A percentile compares a stretch with the other conserved stretches of the same genome.
These are phyloP conservation scores for Eucalyptus tenuipes DNA, from an alignment of 345 rosid genomes.

Conservation along the genomic window DNA sequence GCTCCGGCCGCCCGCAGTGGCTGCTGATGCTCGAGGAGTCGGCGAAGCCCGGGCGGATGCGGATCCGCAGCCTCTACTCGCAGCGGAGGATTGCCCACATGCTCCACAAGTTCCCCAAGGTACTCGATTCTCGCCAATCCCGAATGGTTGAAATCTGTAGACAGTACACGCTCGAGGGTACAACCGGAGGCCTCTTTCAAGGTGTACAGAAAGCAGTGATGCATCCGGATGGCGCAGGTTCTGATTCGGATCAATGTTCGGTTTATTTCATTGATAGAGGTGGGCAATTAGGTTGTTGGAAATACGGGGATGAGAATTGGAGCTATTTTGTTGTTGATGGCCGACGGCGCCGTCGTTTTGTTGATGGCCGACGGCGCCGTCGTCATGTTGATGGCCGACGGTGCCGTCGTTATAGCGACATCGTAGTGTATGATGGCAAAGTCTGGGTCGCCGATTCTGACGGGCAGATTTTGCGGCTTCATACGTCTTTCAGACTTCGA, in stretches of 20 bases:
- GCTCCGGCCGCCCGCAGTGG: too few relatives aligned
- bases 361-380: too few relatives aligned
- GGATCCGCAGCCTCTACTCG: too few relatives aligned
- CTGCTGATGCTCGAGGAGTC: too few relatives aligned
- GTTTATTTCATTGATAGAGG: background rate
- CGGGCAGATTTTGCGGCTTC: background rate
- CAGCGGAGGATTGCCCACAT: too few relatives aligned
- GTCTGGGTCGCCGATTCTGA: background rate
- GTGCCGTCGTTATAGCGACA: background rate
- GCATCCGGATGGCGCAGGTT: background rate
- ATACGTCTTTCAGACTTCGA: background rate
- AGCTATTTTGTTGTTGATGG: background rate
- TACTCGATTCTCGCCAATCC: too few relatives aligned
- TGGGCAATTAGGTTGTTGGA: background rate
- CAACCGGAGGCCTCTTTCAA: background rate
- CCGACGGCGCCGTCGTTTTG: too few relatives aligned
- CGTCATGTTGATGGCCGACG: too few relatives aligned
- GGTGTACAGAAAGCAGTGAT: background rate
- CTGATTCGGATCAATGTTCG: background rate
- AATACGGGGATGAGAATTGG: slow-evolving; percentile 1
- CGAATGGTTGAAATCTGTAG: too few relatives aligned
- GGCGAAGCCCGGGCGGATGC: too few relatives aligned
- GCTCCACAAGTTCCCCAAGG: too few relatives aligned
- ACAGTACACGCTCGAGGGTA: background rate
- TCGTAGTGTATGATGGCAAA: background rate